A percentile compares a stretch with the other conserved stretches of the same genome.
Evolutionary conservation across 1,284 basidiomycete species (phyloP).

Genomic region (Ustilago bromivora): DNA sequence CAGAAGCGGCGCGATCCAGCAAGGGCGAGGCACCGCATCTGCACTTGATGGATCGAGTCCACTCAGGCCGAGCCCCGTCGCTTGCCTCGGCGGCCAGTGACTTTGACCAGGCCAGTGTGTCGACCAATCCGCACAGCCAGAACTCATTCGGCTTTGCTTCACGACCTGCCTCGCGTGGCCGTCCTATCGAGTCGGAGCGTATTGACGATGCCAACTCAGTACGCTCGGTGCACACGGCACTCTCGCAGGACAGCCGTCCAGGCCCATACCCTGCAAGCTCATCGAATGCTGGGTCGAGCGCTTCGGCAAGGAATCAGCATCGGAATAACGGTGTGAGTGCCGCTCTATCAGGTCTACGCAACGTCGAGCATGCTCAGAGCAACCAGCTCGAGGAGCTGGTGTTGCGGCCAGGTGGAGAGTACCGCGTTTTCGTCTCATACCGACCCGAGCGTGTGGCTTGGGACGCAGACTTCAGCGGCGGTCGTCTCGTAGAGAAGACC

Average conservation of each 20-base stretch:
- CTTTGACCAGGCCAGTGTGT: slow-evolving; percentile 44
- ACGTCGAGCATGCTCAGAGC: slow-evolving; percentile 64
- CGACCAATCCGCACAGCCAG: slow-evolving; percentile 45
- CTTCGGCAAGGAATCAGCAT: slow-evolving; percentile 29
- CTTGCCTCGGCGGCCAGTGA: slow-evolving; percentile 39
- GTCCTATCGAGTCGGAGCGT: slow-evolving; percentile 25
- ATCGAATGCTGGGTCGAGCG: slow-evolving; percentile 45
- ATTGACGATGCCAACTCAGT: slow-evolving; percentile 44
- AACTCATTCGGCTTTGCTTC: slow-evolving; percentile 43
- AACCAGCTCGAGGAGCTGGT: slow-evolving; percentile 73
- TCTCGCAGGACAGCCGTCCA: slow-evolving; percentile 58
- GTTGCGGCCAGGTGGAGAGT: slow-evolving; percentile 72
- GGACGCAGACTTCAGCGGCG: slow-evolving; percentile 67
- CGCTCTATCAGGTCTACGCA: slow-evolving; percentile 51
- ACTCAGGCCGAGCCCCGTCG: slow-evolving; percentile 41
- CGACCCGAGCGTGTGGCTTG: slow-evolving; percentile 69
- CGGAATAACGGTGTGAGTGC: slow-evolving; percentile 22
- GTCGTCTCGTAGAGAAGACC: slow-evolving; percentile 68
- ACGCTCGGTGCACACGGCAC: slow-evolving; percentile 50
- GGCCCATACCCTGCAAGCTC: slow-evolving; percentile 52
- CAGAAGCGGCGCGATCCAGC: slow-evolving; percentile 24
- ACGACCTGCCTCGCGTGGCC: slow-evolving; percentile 32
- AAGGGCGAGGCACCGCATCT: slow-evolving; percentile 34
- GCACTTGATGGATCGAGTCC: slow-evolving; percentile 43
- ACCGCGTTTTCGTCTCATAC: slow-evolving; percentile 72